Percentiles rank a stretch among this genome's conserved stretches.
Conservation (phyloP, 1,139 yeast genomes). For the Sugiyamaella paludigena region DNA sequence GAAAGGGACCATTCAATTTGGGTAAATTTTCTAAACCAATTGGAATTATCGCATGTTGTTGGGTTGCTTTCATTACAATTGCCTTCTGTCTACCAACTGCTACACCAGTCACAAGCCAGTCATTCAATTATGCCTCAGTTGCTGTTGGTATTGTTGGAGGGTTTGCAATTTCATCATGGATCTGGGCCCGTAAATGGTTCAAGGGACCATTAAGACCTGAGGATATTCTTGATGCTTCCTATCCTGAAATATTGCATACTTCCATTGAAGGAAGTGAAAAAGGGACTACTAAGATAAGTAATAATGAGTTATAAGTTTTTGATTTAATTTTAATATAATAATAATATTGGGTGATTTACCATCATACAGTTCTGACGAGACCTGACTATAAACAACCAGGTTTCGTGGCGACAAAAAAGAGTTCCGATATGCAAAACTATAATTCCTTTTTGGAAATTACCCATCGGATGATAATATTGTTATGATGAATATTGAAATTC, state of each 20-base stretch:
- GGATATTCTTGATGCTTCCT: conserved; percentile 7
- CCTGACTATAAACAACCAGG: no score
- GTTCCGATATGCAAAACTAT: no score
- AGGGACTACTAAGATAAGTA: conserved; percentile 1
- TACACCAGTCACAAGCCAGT: conserved; percentile 56
- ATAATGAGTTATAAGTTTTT: not conserved
- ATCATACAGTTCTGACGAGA: not conserved
- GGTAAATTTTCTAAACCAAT: conserved; percentile 60
- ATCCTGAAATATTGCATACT: not conserved
- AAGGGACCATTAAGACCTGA: conserved; percentile 24
- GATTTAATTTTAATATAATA: not conserved
- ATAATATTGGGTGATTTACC: not conserved
- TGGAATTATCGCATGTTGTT: conserved; percentile 55
- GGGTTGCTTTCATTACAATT: conserved; percentile 61
- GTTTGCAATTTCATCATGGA: conserved; percentile 29
- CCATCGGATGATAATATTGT: no score
- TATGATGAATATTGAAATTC: conserved; percentile 39
- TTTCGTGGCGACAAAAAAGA: no score
- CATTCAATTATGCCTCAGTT: conserved; percentile 74
- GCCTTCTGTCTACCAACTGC: conserved; percentile 74
- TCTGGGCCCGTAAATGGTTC: conserved; percentile 27
- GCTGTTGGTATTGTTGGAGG: conserved; percentile 40
- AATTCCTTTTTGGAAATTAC: no score
- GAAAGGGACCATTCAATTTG: conserved; percentile 70
- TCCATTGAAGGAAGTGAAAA: not conserved